Evolutionary conservation across 768 basidiomycete genomes (phyloP).

Genomic region (Tricholoma terreum): DNA sequence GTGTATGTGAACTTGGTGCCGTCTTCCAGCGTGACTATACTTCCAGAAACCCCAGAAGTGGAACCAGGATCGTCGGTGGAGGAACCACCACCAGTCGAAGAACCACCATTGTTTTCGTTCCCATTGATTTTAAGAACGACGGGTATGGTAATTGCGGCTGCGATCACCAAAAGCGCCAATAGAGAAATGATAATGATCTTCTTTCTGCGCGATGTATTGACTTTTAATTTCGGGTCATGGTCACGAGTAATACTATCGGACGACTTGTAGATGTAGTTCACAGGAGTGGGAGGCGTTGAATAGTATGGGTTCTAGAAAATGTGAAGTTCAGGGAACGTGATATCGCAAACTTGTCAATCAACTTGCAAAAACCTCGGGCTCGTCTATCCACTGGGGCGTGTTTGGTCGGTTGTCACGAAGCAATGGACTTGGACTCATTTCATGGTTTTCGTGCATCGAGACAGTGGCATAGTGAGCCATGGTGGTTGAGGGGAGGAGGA

Average conservation of each 20-base stretch:
- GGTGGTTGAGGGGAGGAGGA: neutral
- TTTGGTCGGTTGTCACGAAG: neutral
- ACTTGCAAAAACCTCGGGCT: neutral
- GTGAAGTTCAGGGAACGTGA: neutral
- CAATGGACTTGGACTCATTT: neutral
- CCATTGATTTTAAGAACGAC: conserved; percentile 4
- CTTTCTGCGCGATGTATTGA: conserved; percentile 4
- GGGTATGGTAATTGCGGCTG: conserved; percentile 6
- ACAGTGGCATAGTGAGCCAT: conserved; percentile 5
- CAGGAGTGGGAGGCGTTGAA: conserved; percentile 1
- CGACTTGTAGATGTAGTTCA: neutral
- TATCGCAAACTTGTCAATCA: neutral
- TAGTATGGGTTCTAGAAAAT: conserved; percentile 3
- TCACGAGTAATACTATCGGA: neutral
- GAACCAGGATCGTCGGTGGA: conserved; percentile 6
- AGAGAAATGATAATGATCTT: conserved; percentile 11
- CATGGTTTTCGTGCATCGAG: conserved; percentile 1
- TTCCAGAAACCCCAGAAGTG: conserved; percentile 63
- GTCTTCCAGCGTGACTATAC: conserved; percentile 63
- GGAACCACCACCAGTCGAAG: conserved; percentile 14
- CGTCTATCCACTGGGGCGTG: neutral
- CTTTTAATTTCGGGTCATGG: neutral
- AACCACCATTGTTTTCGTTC: conserved; percentile 15
- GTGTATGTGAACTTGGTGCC: conserved; percentile 77
- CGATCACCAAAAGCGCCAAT: conserved; percentile 4